phyloP scores from a whole-genome alignment of 1,284 basidiomycete genomes.

The Kwoniella shivajii region DNA sequence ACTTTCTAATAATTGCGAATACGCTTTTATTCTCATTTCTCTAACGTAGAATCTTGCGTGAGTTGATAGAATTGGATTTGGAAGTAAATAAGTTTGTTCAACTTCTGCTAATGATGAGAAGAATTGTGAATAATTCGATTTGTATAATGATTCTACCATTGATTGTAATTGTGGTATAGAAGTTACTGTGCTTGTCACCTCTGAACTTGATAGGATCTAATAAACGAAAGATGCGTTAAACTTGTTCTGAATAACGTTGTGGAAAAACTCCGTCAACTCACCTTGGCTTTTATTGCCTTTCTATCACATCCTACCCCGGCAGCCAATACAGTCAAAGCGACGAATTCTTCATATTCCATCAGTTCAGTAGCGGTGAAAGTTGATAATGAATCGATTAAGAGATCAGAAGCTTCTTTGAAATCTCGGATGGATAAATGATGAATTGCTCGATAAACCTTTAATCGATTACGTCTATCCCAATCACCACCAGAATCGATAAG shows the following conservation, averaged over 20 bases:
- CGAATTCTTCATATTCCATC: slow-evolving; percentile 87
- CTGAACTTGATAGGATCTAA: slow-evolving; percentile 60
- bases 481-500: slow-evolving; percentile 95
- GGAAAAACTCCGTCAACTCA: no score
- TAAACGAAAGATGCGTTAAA: neutral
- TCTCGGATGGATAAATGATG: slow-evolving; percentile 81
- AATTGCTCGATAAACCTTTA: slow-evolving; percentile 92
- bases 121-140: slow-evolving; percentile 92
- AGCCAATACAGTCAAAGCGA: slow-evolving; percentile 79
- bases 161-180: slow-evolving; percentile 58
- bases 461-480: slow-evolving; percentile 94
- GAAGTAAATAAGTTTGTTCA: slow-evolving; percentile 81
- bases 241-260: no score
- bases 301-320: slow-evolving; percentile 76
- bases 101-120: slow-evolving; percentile 87
- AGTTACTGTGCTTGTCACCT: slow-evolving; percentile 57
- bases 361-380: slow-evolving; percentile 94
- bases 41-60: slow-evolving; percentile 91
- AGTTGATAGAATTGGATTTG: slow-evolving; percentile 79
- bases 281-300: slow-evolving; percentile 79
- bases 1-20: slow-evolving; percentile 85
- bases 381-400: slow-evolving; percentile 85
- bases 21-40: slow-evolving; percentile 96
- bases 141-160: slow-evolving; percentile 69
- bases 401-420: slow-evolving; percentile 70